Evolutionary conservation across 2,329 filamentous ascomycete genomes (phyloP).

Genomic region (Ampelomyces quisqualis): DNA sequence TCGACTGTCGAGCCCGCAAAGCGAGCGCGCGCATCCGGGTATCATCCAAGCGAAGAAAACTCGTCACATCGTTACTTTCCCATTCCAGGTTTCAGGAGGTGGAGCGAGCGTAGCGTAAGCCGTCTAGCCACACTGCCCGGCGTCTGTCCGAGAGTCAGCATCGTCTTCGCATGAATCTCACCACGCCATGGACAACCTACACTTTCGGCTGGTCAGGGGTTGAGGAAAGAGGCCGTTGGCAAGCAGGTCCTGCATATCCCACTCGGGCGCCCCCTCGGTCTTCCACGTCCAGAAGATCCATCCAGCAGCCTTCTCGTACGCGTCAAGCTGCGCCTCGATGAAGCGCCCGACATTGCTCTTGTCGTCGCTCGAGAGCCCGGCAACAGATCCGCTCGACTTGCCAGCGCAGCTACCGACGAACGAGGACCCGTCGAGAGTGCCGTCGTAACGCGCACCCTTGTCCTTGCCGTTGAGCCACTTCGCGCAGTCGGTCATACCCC

Average conservation of each 20-base stretch:
- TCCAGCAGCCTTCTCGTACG: conserved; percentile 50
- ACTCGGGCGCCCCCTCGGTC: conserved; percentile 52
- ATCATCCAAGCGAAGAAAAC: conserved; percentile 26
- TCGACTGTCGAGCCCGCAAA: conserved; percentile 10
- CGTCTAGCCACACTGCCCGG: conserved; percentile 39
- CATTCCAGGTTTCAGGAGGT: too few species aligned
- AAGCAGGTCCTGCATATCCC: conserved; percentile 51
- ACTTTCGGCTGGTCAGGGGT: conserved; percentile 42
- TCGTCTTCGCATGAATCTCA: conserved; percentile 2
- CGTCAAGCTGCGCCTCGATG: conserved; percentile 52
- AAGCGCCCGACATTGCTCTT: conserved; percentile 48
- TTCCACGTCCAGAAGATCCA: conserved; percentile 57
- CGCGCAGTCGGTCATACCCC: conserved; percentile 51
- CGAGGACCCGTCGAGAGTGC: conserved; percentile 40
- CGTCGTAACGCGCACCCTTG: conserved; percentile 51
- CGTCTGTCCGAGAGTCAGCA: conserved; percentile 31
- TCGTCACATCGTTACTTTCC: conserved; percentile 26
- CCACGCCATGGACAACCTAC: conserved; percentile 29
- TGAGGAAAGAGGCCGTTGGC: conserved; percentile 53
- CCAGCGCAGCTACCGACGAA: conserved; percentile 49
- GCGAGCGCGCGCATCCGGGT: conserved; percentile 27
- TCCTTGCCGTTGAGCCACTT: conserved; percentile 52
- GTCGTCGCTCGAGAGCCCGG: conserved; percentile 45
- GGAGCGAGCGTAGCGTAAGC: conserved; percentile 18
- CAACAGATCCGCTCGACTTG: conserved; percentile 49